Conservation (phyloP, 1,284 basidiomycete species). For the Cryptococcus sp. region DNA sequence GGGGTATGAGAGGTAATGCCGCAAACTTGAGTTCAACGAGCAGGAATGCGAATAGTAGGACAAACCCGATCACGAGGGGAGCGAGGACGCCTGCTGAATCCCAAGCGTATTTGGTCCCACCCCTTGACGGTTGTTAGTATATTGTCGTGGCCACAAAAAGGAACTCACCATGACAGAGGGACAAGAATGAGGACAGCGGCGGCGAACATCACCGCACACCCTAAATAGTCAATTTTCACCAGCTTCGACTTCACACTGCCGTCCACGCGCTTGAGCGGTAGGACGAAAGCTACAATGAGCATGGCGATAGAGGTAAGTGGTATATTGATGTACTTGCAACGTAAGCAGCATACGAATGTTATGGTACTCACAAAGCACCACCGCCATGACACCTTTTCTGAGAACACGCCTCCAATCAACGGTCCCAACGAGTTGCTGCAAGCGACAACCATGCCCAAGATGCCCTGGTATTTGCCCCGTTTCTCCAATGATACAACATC, state of each 20-base stretch:
- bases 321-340: slow-evolving; percentile 54
- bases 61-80: slow-evolving; percentile 61
- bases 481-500: slow-evolving; percentile 46
- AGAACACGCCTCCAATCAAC: slow-evolving; percentile 46
- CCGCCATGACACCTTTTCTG: slow-evolving; percentile 40
- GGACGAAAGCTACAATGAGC: slow-evolving; percentile 60
- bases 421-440: slow-evolving; percentile 24
- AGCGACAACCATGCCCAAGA: slow-evolving; percentile 44
- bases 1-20: slow-evolving; percentile 56
- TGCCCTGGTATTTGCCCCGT: slow-evolving; percentile 51
- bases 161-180: slow-evolving; percentile 61
- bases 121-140: too few relatives aligned
- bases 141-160: too few relatives aligned
- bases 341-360: slow-evolving; percentile 16
- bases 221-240: slow-evolving; percentile 65
- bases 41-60: slow-evolving; percentile 63
- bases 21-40: slow-evolving; percentile 71
- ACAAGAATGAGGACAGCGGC: slow-evolving; percentile 66
- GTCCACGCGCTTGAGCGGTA: slow-evolving; percentile 68
- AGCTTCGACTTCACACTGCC: slow-evolving; percentile 63
- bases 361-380: slow-evolving; percentile 14
- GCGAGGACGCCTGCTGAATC: slow-evolving; percentile 63
- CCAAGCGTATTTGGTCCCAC: slow-evolving; percentile 69
- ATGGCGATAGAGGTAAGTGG: slow-evolving; percentile 61
- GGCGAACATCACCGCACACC: slow-evolving; percentile 60